Base-by-base conservation (phyloP, 2,329 filamentous ascomycete species). In the Calcarisporium arbuscula region DNA sequence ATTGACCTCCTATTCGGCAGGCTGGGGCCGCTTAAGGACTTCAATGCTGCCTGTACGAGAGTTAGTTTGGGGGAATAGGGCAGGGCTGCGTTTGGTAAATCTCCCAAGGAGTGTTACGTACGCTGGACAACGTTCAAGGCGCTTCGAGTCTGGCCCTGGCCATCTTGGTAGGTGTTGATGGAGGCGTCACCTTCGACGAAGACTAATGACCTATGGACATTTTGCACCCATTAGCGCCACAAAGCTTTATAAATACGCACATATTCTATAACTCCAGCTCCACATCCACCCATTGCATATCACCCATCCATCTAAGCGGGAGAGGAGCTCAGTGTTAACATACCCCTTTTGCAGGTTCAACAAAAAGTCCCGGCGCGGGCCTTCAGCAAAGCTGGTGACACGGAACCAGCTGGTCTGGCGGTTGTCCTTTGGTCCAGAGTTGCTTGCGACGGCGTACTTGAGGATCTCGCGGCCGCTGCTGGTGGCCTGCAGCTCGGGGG, bases 351-450 rank as follows among this genome's bases (percentile, higher is more conserved):
- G 77, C 60, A 95, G 62, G 51, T 63, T 68, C 53, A 85, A 64
- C 48, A 95, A 57, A 53, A 75, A 82, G 43, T 95, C 85, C 53
- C 81, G 80, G 56, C 74, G 69, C 32, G 73, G 61, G 10, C 82
- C 85, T 45, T 85, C 79, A 11, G 67, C 65, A 57, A 96, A 96
- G 64, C 72, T 78, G 21, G 79, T 70, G 36, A 96, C 70, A 38
- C 72, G 73, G 72, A 94, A 96, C 84, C 85, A 96, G 69, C 82
- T 92, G 19, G 83, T 85, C 56, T 78, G 73, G 54, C 77, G 71
- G 61, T 85, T 83, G 12, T 90, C 82, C 45, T 64, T 67, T 41
- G 69, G 63, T 11, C 87, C 87, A 40, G 58, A 60, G 58, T 67
- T 80, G 51, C 78, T 84, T 33, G 77, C 89, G 43, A 98, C 67